Evolutionary conservation across 2,329 filamentous ascomycete species (phyloP).

Genomic region (Fusarium drepaniforme): DNA sequence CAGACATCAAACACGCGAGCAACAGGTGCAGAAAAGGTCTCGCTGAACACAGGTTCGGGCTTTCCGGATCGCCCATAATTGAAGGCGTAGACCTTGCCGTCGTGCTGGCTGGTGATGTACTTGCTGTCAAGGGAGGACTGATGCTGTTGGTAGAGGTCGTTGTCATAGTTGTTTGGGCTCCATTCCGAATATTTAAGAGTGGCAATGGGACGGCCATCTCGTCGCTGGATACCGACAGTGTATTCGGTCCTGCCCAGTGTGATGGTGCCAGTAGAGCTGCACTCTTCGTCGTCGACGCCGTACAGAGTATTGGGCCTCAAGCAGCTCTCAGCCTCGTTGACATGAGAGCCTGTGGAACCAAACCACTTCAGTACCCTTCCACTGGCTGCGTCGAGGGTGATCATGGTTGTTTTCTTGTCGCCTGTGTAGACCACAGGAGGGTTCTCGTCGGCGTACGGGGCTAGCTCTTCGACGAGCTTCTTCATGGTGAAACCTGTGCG

Average conservation of each 20-base stretch:
- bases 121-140: conserved; percentile 83
- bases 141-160: conserved; percentile 88
- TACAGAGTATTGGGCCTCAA: conserved; percentile 75
- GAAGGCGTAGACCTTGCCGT: conserved; percentile 86
- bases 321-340: conserved; percentile 81
- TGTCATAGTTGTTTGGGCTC: conserved; percentile 91
- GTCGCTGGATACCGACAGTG: conserved; percentile 85
- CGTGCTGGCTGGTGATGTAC: conserved; percentile 89
- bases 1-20: conserved; percentile 91
- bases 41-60: conserved; percentile 71
- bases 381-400: conserved; percentile 88
- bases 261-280: conserved; percentile 82
- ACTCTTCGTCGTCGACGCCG: conserved; percentile 78
- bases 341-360: conserved; percentile 76
- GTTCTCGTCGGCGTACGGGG: conserved; percentile 81
- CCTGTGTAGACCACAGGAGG: conserved; percentile 90
- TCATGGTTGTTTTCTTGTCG: conserved; percentile 89
- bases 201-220: conserved; percentile 82
- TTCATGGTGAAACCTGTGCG: conserved; percentile 83
- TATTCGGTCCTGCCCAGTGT: conserved; percentile 91
- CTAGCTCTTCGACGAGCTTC: conserved; percentile 84
- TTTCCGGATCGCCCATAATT: conserved; percentile 71
- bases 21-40: conserved; percentile 81
- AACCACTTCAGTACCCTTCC: conserved; percentile 88
- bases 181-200: conserved; percentile 95